Evolutionary conservation across 441 rosid species (phyloP), one percentile per base, ranked within the genome.

Genomic region (Eruca vesicaria): DNA sequence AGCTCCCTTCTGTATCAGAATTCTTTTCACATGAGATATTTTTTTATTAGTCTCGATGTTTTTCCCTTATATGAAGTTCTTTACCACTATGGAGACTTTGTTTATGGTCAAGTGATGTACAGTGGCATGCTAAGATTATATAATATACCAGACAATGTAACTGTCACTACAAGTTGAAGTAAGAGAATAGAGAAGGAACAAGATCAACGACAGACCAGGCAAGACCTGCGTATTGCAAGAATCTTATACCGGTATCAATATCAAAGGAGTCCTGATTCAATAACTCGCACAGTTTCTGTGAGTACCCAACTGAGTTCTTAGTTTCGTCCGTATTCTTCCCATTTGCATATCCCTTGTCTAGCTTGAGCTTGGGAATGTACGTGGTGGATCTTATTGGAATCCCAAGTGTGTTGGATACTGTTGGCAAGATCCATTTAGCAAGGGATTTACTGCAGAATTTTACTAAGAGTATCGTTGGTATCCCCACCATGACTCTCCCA

Each of bases 141-240:
- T 38, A n/a, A n/a, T 16, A 2, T 9, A 71, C 60, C 19, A 71
- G 48, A 11, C 48, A 69, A 69, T 9, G 18, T 1, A 63, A 48
- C 20, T 61, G 56, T 73, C 9, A 74, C 80, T 78, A 93, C 87
- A 91, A 80, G 36, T 85, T 74, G 35, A 91, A 29, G 73, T 82
- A 64, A 20, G 86, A 64, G 78, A 90, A 90, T 9, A 95, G 48
- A 0, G 97, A 83, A n/a, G 99, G 99, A 65, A 88, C 94, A 23
- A 93, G 90, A 75, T 95, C 98, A 5, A 91, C 99, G 28, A 95
- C 99, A 0, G 99, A 89, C 99, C 99, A 95, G 10, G 98, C 98
- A 41, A 93, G 93, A 19, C 98, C 97, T n/a, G 97, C 88, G 7
- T 90, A 93, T 73, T 96, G 98, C 59, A 96, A 76, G 81, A 91